Evolutionary conservation across 306 rosid species (phyloP), one percentile per base, ranked within the genome.

Genomic region (Cotoneaster glaucophyllus): DNA sequence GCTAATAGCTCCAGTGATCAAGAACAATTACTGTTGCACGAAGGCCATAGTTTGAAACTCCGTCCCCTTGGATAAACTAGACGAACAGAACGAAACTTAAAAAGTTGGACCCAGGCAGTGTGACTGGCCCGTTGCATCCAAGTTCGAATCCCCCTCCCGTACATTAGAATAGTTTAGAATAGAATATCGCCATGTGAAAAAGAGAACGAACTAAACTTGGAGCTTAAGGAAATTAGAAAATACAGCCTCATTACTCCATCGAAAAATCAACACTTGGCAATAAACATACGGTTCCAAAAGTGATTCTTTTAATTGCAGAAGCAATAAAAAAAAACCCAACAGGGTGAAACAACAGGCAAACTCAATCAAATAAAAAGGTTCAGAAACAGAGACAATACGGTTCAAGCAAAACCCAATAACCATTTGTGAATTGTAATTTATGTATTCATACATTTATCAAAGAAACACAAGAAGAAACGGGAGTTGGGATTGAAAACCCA

Each of bases 401-500:
- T 14, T 11, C 12, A 22, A 69, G 44, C 66, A 45, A 43, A 75
- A 70, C 64, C 69, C 11, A 39, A 48, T 15, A 15, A 48, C 2
- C 19, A 17, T 15, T 15, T 4, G 21, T 2, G 8, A 48, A 48
- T 48, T 48, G 54, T 10, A 48, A n/a, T 28, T 17, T 75, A 14
- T 5, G 10, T 74, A 18, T 11, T 37, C 58, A 53, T 52, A 71
- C 37, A 39, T 76, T 76, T 76, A 44, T 4, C 0, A 21, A 13
- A 11, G 41, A 74, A 34, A 82, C 53, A 43, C 31, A 68, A 8
- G 67, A 67, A 22, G 56, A 64, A 25, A 61, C 13, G 48, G 48
- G 57, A 31, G 22, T 2, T 1, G 37, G 69, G 26, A 83, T 59
- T 11, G 48, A 77, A 63, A 76, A 82, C 77, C 74, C 52, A 85